Percentiles rank a stretch among this genome's conserved stretches.
These are phyloP conservation scores for Helenozyma baotianmanensis DNA, from an alignment of 805 yeast genomes.

Conservation along the genomic window DNA sequence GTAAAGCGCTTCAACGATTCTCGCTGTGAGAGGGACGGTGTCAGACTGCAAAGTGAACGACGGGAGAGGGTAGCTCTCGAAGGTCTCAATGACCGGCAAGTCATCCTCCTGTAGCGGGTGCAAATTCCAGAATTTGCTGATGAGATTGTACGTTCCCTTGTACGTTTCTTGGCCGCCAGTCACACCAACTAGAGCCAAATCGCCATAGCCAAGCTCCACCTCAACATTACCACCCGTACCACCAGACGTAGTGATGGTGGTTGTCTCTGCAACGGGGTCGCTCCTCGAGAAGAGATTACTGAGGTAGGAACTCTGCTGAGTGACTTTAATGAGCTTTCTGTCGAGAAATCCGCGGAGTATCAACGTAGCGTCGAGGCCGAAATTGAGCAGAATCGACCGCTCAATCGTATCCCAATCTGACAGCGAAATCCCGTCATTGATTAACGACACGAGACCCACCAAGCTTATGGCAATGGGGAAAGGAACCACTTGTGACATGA, in stretches of 20 bases:
- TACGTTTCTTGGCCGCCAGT: conserved; percentile 24
- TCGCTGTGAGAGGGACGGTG: conserved; percentile 63
- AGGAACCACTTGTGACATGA: conserved; percentile 15
- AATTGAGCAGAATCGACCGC: conserved; percentile 53
- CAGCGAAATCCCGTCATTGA: conserved; percentile 64
- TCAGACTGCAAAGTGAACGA: conserved; percentile 75
- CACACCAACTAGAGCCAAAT: conserved; percentile 22
- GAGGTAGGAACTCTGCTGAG: conserved; percentile 2
- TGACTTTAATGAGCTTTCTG: conserved; percentile 42
- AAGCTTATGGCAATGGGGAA: conserved; percentile 46
- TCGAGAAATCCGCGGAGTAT: conserved; percentile 47
- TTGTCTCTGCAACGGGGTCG: conserved; percentile 4
- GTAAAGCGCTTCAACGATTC: conserved; percentile 68
- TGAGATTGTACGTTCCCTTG: conserved; percentile 32
- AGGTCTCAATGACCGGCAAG: conserved; percentile 10
- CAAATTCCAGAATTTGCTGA: conserved; percentile 43
- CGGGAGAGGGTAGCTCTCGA: conserved; percentile 39
- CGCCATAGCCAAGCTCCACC: conserved; percentile 15
- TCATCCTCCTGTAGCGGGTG: conserved; percentile 37
- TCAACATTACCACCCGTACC: conserved; percentile 1
- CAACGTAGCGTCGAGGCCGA: conserved; percentile 54
- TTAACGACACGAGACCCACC: conserved; percentile 53
- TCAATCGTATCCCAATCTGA: conserved; percentile 55
- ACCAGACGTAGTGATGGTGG: conserved; percentile 6
- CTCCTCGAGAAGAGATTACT: no score